Evolutionary conservation across 768 basidiomycete genomes (phyloP).

Genomic region (Neoboletus subvelutipes): DNA sequence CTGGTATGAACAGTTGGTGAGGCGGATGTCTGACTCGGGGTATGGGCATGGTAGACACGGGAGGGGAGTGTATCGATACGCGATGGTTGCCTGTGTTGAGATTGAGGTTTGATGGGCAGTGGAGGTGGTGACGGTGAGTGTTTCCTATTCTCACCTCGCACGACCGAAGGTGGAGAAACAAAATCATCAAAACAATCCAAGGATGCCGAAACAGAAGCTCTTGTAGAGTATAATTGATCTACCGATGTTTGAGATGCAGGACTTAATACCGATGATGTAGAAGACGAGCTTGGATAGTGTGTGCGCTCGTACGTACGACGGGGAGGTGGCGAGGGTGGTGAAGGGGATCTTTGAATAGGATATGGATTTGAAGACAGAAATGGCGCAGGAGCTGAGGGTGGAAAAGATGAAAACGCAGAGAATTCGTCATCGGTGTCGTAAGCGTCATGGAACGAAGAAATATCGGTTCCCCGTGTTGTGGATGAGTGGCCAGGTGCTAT

Average conservation of each 20-base stretch:
- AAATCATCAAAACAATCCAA: constrained; percentile 53
- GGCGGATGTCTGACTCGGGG: constrained; percentile 14
- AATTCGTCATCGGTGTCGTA: constrained; percentile 48
- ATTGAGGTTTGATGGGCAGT: constrained; percentile 36
- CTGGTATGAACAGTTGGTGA: constrained; percentile 14
- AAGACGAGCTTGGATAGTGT: constrained; percentile 25
- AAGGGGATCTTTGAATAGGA: constrained; percentile 17
- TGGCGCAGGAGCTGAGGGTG: constrained; percentile 14
- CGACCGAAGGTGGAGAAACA: constrained; percentile 32
- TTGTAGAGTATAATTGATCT: constrained; percentile 20
- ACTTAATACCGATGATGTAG: constrained; percentile 27
- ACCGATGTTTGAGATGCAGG: constrained; percentile 23
- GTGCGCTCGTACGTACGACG: constrained; percentile 26
- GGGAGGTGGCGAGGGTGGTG: constrained; percentile 31
- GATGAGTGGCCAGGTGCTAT: constrained; percentile 12
- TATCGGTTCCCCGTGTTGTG: neutral
- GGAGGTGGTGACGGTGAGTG: constrained; percentile 49
- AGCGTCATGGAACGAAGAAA: constrained; percentile 20
- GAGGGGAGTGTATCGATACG: constrained; percentile 14
- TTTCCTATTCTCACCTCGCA: constrained; percentile 18
- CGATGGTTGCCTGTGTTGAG: neutral
- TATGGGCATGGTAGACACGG: constrained; percentile 21
- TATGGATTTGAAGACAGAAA: constrained; percentile 7
- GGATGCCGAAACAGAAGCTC: constrained; percentile 26
- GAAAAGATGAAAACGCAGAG: constrained; percentile 44